phyloP scores from a whole-genome alignment of 371 early-diverging fungal genomes.

The Mortierella sp. region DNA sequence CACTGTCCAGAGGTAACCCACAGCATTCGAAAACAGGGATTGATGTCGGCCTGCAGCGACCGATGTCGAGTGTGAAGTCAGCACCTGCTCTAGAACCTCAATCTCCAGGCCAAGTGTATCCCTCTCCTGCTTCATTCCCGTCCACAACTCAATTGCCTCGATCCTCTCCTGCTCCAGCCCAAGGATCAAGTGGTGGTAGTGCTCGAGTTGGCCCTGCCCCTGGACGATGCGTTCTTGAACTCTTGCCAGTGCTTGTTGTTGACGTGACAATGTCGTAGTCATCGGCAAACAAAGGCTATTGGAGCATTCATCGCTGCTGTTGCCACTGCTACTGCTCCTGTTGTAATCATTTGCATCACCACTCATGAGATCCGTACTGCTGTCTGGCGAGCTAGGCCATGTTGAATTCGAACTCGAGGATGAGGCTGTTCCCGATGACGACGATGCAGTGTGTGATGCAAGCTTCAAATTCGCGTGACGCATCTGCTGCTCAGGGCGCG shows the following conservation, averaged over 20 bases:
- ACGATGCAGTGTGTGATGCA: too few relatives aligned
- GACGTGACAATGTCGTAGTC: neutral
- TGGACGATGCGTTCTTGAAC: slow-evolving; percentile 13
- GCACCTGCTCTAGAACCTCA: slow-evolving; percentile 13
- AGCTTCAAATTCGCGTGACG: too few relatives aligned
- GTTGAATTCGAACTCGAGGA: too few relatives aligned
- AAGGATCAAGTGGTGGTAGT: slow-evolving; percentile 12
- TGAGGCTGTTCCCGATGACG: too few relatives aligned
- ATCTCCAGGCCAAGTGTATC: slow-evolving; percentile 3
- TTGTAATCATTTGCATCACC: too few relatives aligned
- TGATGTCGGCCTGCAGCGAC: neutral
- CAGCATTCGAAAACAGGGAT: slow-evolving; percentile 1
- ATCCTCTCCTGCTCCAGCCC: neutral
- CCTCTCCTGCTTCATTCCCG: neutral
- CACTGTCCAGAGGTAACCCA: neutral
- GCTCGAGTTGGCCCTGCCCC: slow-evolving; percentile 13
- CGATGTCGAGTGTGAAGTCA: neutral
- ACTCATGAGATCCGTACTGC: too few relatives aligned
- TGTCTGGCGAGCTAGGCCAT: too few relatives aligned
- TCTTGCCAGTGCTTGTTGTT: neutral
- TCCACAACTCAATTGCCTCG: neutral
- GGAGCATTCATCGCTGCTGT: neutral
- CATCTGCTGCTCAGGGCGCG: too few relatives aligned
- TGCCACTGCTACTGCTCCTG: neutral
- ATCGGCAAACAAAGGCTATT: neutral